Conservation (phyloP, 2,329 filamentous ascomycete genomes). For the Aspergillus alliaceus region DNA sequence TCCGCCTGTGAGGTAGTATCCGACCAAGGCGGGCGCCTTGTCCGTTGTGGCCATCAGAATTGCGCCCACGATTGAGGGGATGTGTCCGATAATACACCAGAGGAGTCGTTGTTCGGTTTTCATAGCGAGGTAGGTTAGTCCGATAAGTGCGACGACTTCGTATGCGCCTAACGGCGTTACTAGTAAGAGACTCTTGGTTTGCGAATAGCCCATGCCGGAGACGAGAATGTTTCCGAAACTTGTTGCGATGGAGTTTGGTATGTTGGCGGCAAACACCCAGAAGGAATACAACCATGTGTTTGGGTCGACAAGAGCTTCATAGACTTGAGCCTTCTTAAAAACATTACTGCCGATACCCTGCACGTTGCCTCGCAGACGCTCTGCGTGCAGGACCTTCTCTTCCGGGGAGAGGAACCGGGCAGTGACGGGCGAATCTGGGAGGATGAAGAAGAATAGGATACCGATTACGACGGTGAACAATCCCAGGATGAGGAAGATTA, state of each 20-base stretch:
- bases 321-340: conserved; percentile 37
- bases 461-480: conserved; percentile 36
- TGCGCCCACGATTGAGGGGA: conserved; percentile 38
- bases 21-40: conserved; percentile 36
- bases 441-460: conserved; percentile 37
- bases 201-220: conserved; percentile 38
- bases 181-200: conserved; percentile 34
- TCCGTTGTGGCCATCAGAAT: conserved; percentile 42
- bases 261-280: conserved; percentile 39
- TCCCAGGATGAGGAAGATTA: conserved; percentile 40
- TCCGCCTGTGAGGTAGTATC: conserved; percentile 40
- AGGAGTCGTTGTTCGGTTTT: conserved; percentile 35
- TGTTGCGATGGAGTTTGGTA: conserved; percentile 39
- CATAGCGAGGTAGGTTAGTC: conserved; percentile 39
- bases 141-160: conserved; percentile 38
- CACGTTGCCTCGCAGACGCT: conserved; percentile 38
- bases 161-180: conserved; percentile 41
- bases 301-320: conserved; percentile 35
- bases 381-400: conserved; percentile 31
- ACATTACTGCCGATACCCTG: conserved; percentile 35
- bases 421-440: conserved; percentile 36
- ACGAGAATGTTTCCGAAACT: conserved; percentile 42
- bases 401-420: conserved; percentile 32
- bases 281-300: conserved; percentile 38
- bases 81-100: conserved; percentile 37